A percentile compares a stretch with the other conserved stretches of the same genome.
Evolutionary conservation across 805 yeast species (phyloP).

Genomic region (Yamadazyma takamatsuzukensis): DNA sequence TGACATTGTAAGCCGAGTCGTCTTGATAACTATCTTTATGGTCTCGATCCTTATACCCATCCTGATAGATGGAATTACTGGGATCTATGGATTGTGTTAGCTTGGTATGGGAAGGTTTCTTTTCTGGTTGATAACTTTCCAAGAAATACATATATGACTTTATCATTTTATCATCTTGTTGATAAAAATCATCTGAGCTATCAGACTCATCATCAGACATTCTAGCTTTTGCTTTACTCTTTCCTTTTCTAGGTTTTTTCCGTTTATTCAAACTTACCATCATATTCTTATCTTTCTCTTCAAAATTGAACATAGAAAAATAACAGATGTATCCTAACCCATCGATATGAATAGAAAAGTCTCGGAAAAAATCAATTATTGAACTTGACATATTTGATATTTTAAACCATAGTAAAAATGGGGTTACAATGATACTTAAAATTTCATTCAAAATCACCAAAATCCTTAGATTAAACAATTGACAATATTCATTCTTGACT

Average conservation of each 20-base stretch:
- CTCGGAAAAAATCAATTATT: conserved; percentile 88
- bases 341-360: conserved; percentile 84
- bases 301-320: conserved; percentile 88
- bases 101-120: conserved; percentile 2
- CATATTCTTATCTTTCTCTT: conserved; percentile 50
- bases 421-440: conserved; percentile 77
- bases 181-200: conserved; percentile 19
- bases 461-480: conserved; percentile 69
- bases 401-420: conserved; percentile 84
- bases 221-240: conserved; percentile 11
- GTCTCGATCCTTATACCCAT: conserved; percentile 12
- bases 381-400: conserved; percentile 69
- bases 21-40: too few relatives aligned
- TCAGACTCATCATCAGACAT: conserved; percentile 12
- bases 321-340: conserved; percentile 94
- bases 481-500: conserved; percentile 80
- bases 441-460: conserved; percentile 72
- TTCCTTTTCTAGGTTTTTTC: conserved; percentile 8
- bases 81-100: conserved; percentile 8
- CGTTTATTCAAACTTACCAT: conserved; percentile 27
- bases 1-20: conserved; percentile 27
- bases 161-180: conserved; percentile 83
- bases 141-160: conserved; percentile 84
- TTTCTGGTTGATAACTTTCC: conserved; percentile 61
- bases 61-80: conserved; percentile 9